These are phyloP conservation scores for Taiwanofungus camphoratus DNA, from an alignment of 1,284 basidiomycete genomes.

Conservation along the genomic window DNA sequence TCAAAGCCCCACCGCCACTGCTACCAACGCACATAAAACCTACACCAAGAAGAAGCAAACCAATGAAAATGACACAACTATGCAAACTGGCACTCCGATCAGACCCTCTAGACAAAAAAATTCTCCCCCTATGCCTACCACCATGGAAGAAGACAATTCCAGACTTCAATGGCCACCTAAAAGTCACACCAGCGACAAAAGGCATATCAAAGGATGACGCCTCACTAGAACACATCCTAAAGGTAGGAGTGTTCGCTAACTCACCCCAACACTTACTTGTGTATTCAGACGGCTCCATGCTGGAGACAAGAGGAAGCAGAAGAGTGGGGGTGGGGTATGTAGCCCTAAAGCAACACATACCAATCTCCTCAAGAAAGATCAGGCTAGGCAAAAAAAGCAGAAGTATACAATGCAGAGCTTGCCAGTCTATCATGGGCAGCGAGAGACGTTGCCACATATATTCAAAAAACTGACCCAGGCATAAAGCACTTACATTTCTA, in stretches of 20 bases:
- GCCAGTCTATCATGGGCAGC: constrained; percentile 5
- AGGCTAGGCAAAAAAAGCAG: neutral
- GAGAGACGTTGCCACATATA: neutral
- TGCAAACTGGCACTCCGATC: neutral
- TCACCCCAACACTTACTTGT: neutral
- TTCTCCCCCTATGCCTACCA: constrained; percentile 1
- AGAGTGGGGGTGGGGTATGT: neutral
- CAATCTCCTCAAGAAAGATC: neutral
- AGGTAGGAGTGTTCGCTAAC: neutral
- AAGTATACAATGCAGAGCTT: constrained; percentile 3
- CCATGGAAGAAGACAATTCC: neutral
- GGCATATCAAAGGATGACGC: constrained; percentile 1
- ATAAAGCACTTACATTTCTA: constrained; percentile 3
- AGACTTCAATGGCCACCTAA: neutral
- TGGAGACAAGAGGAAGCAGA: neutral
- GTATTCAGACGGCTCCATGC: constrained; percentile 4
- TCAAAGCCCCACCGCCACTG: neutral
- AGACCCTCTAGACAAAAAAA: neutral
- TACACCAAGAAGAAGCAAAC: neutral
- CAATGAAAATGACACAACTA: neutral
- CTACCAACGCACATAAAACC: neutral
- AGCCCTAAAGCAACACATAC: neutral
- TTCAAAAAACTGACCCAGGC: neutral
- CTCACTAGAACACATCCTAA: neutral
- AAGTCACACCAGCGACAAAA: neutral